Percentiles rank a stretch among this genome's conserved stretches.
These are phyloP conservation scores for Protomyces inouyei DNA, from an alignment of 1,139 yeast species.

Conservation along the genomic window DNA sequence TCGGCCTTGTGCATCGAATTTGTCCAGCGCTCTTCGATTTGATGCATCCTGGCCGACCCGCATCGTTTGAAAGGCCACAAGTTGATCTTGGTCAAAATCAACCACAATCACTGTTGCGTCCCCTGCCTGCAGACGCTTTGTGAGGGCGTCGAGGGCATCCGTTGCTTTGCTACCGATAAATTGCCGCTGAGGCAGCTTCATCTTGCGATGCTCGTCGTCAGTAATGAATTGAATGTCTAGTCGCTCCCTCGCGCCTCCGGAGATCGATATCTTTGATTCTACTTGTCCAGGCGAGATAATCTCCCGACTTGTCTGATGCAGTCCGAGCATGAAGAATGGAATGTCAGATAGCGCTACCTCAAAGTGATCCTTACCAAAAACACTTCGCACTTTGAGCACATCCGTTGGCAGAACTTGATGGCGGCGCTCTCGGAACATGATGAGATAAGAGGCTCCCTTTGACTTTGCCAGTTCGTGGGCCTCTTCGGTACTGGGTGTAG, in stretches of 20 bases:
- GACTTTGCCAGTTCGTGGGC: neutral
- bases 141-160: slow-evolving; percentile 53
- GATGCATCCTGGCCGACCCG: slow-evolving; percentile 82
- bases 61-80: slow-evolving; percentile 74
- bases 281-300: neutral
- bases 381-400: neutral
- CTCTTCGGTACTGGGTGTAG: neutral
- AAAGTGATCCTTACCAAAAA: neutral
- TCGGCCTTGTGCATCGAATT: neutral
- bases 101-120: slow-evolving; percentile 60
- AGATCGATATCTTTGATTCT: neutral
- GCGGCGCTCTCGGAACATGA: neutral
- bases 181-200: slow-evolving; percentile 73
- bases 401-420: neutral
- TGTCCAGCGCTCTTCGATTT: slow-evolving; percentile 38
- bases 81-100: slow-evolving; percentile 73
- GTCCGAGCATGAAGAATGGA: neutral
- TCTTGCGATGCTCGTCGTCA: slow-evolving; percentile 43
- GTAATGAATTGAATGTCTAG: slow-evolving; percentile 41
- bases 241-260: slow-evolving; percentile 14
- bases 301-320: neutral
- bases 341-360: neutral
- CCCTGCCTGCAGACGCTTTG: slow-evolving; percentile 55
- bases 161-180: slow-evolving; percentile 69
- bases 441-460: neutral